Conservation (phyloP, 805 yeast species). For the Candida verbasci region DNA sequence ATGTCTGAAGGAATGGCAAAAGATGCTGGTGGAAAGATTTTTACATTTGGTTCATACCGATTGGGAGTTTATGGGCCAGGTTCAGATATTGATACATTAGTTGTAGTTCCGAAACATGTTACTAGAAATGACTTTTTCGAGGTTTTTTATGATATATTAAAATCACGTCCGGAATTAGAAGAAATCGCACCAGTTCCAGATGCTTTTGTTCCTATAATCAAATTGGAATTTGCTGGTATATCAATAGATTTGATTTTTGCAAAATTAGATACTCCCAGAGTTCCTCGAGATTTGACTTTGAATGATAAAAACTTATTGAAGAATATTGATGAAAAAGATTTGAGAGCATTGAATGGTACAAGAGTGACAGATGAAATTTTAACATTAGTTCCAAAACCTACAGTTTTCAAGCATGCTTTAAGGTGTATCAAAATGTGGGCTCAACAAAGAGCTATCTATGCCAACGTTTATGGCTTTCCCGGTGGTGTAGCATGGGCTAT, state of each 20-base stretch:
- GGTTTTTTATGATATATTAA: constrained; percentile 67
- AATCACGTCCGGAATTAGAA: constrained; percentile 75
- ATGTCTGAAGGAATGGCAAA: constrained; percentile 97
- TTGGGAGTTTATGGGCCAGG: constrained; percentile 98
- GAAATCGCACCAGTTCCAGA: constrained; percentile 94
- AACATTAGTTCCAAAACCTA: constrained; percentile 84
- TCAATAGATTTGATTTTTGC: constrained; percentile 91
- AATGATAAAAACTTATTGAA: constrained; percentile 80
- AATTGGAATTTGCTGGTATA: constrained; percentile 83
- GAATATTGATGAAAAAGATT: constrained; percentile 87
- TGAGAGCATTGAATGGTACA: constrained; percentile 90
- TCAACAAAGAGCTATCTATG: constrained; percentile 88
- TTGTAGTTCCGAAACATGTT: constrained; percentile 97
- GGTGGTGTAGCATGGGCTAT: constrained; percentile 99
- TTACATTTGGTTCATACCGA: constrained; percentile 91
- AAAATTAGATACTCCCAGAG: constrained; percentile 73
- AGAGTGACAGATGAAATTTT: constrained; percentile 95
- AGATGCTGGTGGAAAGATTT: constrained; percentile 98
- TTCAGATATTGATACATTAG: constrained; percentile 92
- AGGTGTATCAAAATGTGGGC: constrained; percentile 97
- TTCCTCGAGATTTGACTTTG: constrained; percentile 69
- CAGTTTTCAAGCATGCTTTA: constrained; percentile 87
- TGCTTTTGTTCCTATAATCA: constrained; percentile 96
- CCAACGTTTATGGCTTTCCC: constrained; percentile 93
- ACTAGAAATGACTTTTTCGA: constrained; percentile 84